phyloP scores from a whole-genome alignment of 768 basidiomycete genomes.

The Rhizopogon rudus region DNA sequence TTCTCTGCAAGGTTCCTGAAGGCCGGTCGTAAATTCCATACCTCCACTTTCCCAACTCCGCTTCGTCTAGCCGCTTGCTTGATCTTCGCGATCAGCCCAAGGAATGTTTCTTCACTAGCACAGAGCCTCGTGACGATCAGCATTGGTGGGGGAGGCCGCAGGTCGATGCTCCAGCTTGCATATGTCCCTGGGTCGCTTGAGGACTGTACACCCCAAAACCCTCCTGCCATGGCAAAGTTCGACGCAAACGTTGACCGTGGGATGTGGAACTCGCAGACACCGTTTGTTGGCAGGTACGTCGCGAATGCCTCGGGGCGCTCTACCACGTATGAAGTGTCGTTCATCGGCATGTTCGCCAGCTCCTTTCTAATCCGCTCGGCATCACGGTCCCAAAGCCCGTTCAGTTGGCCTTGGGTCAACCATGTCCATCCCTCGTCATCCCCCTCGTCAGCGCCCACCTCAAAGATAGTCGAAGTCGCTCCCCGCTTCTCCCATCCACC shows the following conservation, averaged over 20 bases:
- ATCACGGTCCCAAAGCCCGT: constrained; percentile 37
- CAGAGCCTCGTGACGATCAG: constrained; percentile 42
- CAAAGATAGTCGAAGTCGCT: constrained; percentile 36
- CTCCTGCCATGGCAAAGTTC: constrained; percentile 9
- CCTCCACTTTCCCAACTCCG: constrained; percentile 36
- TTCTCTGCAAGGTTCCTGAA: too few relatives aligned
- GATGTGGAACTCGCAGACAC: constrained; percentile 42
- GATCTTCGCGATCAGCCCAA: constrained; percentile 29
- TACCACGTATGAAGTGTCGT: constrained; percentile 4
- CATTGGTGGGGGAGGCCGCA: constrained; percentile 23
- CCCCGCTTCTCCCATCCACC: constrained; percentile 43
- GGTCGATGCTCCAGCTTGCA: constrained; percentile 44
- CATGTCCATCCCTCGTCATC: constrained; percentile 14
- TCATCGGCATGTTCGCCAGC: constrained; percentile 12
- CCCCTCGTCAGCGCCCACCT: constrained; percentile 14
- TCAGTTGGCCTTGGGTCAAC: constrained; percentile 33
- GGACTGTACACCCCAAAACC: constrained; percentile 17
- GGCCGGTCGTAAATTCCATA: constrained; percentile 32
- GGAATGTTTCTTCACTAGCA: constrained; percentile 25
- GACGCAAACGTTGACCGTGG: constrained; percentile 23
- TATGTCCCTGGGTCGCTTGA: constrained; percentile 15
- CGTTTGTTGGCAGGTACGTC: constrained; percentile 38
- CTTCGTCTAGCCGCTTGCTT: constrained; percentile 29
- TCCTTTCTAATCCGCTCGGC: constrained; percentile 30
- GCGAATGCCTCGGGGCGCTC: constrained; percentile 17